phyloP scores from a whole-genome alignment of 2,329 filamentous ascomycete genomes.

The Neophaeococcomyces mojaviensis region DNA sequence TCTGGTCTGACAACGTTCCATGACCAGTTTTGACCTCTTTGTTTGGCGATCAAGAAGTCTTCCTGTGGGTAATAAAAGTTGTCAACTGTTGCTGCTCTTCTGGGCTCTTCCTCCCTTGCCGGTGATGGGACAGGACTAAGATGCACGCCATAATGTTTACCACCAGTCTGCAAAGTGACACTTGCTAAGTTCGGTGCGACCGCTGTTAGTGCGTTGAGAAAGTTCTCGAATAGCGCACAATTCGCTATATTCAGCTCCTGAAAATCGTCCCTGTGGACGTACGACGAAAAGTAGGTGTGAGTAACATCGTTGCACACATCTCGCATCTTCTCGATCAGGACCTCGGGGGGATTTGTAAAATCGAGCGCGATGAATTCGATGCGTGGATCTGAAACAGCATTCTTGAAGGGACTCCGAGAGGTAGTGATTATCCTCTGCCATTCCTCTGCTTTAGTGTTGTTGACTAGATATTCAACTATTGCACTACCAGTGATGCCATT shows the following conservation, averaged over 20 bases:
- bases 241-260: slow-evolving; percentile 23
- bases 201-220: slow-evolving; percentile 24
- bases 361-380: slow-evolving; percentile 29
- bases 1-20: not conserved
- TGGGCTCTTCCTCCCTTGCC: slow-evolving; percentile 18
- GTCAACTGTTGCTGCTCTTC: slow-evolving; percentile 13
- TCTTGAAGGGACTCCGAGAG: slow-evolving; percentile 23
- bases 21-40: not conserved
- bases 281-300: slow-evolving; percentile 30
- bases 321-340: slow-evolving; percentile 17
- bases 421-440: slow-evolving; percentile 26
- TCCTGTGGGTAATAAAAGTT: not conserved
- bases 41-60: not conserved
- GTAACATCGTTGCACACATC: slow-evolving; percentile 25
- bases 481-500: slow-evolving; percentile 30
- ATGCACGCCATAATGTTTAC: slow-evolving; percentile 29
- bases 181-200: slow-evolving; percentile 23
- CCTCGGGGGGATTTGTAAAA: slow-evolving; percentile 21
- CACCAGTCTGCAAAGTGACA: slow-evolving; percentile 27
- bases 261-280: slow-evolving; percentile 29
- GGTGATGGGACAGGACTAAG: slow-evolving; percentile 24
- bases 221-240: slow-evolving; percentile 28
- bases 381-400: slow-evolving; percentile 23
- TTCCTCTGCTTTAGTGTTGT: slow-evolving; percentile 18
- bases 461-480: not conserved